Percentiles rank a stretch among this genome's conserved stretches.
Conservation (phyloP, 1,284 basidiomycete genomes). For the Hymenochaete sp. region DNA sequence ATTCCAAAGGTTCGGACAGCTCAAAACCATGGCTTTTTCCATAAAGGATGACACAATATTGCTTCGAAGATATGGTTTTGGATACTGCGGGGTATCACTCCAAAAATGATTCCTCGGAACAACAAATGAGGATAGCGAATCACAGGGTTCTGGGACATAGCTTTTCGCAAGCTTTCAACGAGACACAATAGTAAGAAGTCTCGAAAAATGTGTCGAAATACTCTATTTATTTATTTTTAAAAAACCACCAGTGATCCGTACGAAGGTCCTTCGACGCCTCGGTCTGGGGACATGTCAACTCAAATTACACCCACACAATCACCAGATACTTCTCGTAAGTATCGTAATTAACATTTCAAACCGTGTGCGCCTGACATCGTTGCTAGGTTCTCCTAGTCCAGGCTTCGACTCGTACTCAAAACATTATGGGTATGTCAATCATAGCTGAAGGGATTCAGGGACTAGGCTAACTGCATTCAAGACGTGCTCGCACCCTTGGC, state of each 20-base stretch:
- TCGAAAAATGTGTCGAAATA: background rate
- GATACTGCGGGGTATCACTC: slow-evolving; percentile 64
- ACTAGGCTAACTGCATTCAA: too few species aligned
- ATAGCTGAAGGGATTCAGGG: too few species aligned
- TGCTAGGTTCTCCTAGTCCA: slow-evolving; percentile 15
- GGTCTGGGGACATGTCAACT: slow-evolving; percentile 11
- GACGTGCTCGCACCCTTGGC: slow-evolving; percentile 26
- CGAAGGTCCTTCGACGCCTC: slow-evolving; percentile 15
- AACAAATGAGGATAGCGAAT: background rate
- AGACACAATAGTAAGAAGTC: slow-evolving; percentile 7
- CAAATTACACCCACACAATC: slow-evolving; percentile 11
- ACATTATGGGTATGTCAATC: slow-evolving; percentile 4
- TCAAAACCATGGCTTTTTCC: slow-evolving; percentile 6
- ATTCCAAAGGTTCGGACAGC: slow-evolving; percentile 48
- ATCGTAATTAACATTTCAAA: background rate
- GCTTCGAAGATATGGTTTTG: slow-evolving; percentile 45
- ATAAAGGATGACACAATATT: background rate
- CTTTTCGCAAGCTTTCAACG: background rate
- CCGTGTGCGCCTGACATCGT: background rate
- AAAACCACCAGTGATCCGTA: slow-evolving; percentile 8
- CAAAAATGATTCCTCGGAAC: slow-evolving; percentile 22
- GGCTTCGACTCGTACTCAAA: background rate
- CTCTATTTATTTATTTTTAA: background rate
- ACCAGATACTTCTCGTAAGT: slow-evolving; percentile 15
- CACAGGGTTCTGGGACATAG: background rate